These are phyloP conservation scores for Fusarium nanum DNA, from an alignment of 2,329 filamentous ascomycete species.

Conservation along the genomic window DNA sequence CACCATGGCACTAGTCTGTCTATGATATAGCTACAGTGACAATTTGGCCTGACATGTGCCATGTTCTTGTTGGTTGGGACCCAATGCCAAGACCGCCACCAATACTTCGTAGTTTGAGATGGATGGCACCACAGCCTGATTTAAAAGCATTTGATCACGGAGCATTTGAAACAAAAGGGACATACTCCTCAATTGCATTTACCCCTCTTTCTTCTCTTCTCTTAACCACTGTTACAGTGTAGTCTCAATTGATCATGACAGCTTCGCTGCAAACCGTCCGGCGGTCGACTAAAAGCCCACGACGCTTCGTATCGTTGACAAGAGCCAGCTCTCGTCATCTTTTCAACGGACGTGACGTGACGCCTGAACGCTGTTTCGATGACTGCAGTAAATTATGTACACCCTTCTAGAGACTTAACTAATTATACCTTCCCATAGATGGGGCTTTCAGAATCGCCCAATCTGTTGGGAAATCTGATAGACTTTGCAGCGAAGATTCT, in stretches of 20 bases:
- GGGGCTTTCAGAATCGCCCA: neutral
- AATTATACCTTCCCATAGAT: too few species aligned
- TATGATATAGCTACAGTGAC: neutral
- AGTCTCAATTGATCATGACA: too few species aligned
- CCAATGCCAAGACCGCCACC: too few species aligned
- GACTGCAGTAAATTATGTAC: neutral
- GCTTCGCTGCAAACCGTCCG: neutral
- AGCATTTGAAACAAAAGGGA: too few species aligned
- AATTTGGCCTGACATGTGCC: neutral
- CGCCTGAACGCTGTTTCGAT: neutral
- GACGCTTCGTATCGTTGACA: fast-evolving
- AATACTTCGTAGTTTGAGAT: too few species aligned
- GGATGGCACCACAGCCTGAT: too few species aligned
- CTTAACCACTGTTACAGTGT: fast-evolving
- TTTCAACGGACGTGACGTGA: fast-evolving
- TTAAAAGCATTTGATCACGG: too few species aligned
- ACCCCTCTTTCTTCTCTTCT: too few species aligned
- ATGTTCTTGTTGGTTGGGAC: too few species aligned
- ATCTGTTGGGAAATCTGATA: neutral
- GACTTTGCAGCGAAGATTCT: neutral
- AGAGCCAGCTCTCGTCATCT: neutral
- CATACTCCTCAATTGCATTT: too few species aligned
- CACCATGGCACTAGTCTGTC: too few species aligned
- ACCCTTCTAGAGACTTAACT: fast-evolving
- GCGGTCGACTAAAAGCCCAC: neutral